phyloP scores from a whole-genome alignment of 768 basidiomycete species.

The Antrodiella citrinella region DNA sequence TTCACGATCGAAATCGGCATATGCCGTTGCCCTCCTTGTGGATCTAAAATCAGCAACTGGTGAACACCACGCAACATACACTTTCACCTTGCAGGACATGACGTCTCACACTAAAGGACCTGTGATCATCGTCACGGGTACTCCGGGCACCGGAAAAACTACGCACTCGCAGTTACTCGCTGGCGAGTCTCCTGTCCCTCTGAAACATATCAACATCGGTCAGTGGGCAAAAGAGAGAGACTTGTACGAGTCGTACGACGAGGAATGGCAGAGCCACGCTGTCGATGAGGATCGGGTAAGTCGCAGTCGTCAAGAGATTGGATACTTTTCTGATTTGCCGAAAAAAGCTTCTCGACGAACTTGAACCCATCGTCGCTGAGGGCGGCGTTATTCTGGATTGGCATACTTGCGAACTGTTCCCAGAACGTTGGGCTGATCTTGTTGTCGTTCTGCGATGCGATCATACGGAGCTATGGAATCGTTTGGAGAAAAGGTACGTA shows the following conservation, averaged over 20 bases:
- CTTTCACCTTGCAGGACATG: too few relatives aligned
- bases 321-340: slow-evolving; percentile 4
- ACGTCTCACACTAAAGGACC: slow-evolving; percentile 26
- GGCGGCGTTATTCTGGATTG: slow-evolving; percentile 89
- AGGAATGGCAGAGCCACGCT: slow-evolving; percentile 91
- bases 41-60: too few relatives aligned
- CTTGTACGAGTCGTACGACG: slow-evolving; percentile 79
- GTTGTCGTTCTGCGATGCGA: slow-evolving; percentile 89
- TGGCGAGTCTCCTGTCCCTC: slow-evolving; percentile 57
- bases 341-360: slow-evolving; percentile 85
- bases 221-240: slow-evolving; percentile 80
- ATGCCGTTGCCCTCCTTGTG: too few relatives aligned
- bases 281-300: slow-evolving; percentile 94
- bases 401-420: slow-evolving; percentile 91
- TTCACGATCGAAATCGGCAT: background rate
- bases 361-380: slow-evolving; percentile 59
- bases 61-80: too few relatives aligned
- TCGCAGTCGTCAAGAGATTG: too few relatives aligned
- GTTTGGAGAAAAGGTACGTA: slow-evolving; percentile 80
- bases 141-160: slow-evolving; percentile 94
- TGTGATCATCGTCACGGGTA: slow-evolving; percentile 81
- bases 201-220: slow-evolving; percentile 84
- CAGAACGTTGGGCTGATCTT: slow-evolving; percentile 94
- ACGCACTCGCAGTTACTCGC: slow-evolving; percentile 84
- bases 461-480: slow-evolving; percentile 81